These are phyloP conservation scores for Scalesia atractyloides DNA, from an alignment of 129 eudicot genomes.

Conservation along the genomic window DNA sequence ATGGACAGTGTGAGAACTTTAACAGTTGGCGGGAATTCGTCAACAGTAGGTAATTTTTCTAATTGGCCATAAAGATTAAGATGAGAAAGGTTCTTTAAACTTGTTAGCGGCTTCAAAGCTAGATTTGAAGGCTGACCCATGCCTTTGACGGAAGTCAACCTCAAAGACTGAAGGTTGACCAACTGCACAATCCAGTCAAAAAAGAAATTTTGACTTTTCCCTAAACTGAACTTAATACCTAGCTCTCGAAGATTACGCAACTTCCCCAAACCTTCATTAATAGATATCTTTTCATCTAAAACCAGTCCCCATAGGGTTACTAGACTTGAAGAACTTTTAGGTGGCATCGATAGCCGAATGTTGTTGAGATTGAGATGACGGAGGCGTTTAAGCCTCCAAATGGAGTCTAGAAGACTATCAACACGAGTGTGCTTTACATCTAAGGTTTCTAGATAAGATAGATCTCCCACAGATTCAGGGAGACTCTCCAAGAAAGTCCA, in stretches of 20 bases:
- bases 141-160: constrained; percentile 48
- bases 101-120: constrained; percentile 35
- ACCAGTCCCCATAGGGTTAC: constrained; percentile 55
- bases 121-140: constrained; percentile 43
- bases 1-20: constrained; percentile 63
- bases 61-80: constrained; percentile 52
- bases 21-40: constrained; percentile 47
- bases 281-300: constrained; percentile 40
- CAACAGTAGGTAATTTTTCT: constrained; percentile 31
- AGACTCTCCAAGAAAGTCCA: constrained; percentile 54
- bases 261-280: constrained; percentile 39
- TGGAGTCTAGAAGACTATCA: constrained; percentile 49
- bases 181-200: constrained; percentile 46
- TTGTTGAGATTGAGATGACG: constrained; percentile 57
- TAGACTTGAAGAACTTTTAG: constrained; percentile 32
- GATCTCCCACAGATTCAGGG: constrained; percentile 56
- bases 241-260: constrained; percentile 49
- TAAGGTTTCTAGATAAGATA: constrained; percentile 54
- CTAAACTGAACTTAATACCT: constrained; percentile 45
- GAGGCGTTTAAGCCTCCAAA: constrained; percentile 55
- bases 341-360: constrained; percentile 44
- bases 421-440: constrained; percentile 67
- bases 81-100: constrained; percentile 42
- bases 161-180: constrained; percentile 40
- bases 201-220: constrained; percentile 28